phyloP scores from a whole-genome alignment of 1,139 yeast species.

The Casaregolazyma suthepensis region DNA sequence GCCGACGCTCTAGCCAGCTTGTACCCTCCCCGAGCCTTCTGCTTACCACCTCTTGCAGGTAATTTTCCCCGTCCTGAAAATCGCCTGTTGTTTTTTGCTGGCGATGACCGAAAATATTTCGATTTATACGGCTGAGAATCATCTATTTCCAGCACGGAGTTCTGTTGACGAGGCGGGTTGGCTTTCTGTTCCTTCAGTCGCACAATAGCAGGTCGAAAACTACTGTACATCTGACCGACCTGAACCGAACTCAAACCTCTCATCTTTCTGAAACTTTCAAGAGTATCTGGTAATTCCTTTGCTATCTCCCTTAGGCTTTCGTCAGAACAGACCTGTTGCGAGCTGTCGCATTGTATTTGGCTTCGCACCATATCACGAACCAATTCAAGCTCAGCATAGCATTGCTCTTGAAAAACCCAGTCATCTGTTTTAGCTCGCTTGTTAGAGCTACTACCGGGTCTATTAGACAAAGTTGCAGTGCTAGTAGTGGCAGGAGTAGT shows the following conservation, averaged over 20 bases:
- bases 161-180: neutral
- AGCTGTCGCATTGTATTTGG: constrained; percentile 5
- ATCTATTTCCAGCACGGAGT: constrained; percentile 2
- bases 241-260: constrained; percentile 15
- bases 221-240: constrained; percentile 11
- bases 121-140: constrained; percentile 3
- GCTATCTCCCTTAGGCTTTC: constrained; percentile 18
- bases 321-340: constrained; percentile 17
- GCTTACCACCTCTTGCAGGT: neutral
- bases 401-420: constrained; percentile 11
- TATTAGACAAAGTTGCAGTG: neutral
- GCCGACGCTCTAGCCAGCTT: neutral
- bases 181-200: constrained; percentile 8
- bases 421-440: neutral
- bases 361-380: constrained; percentile 11
- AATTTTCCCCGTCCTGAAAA: neutral
- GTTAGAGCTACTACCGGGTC: neutral
- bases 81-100: neutral
- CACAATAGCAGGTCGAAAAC: constrained; percentile 15
- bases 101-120: neutral
- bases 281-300: constrained; percentile 10
- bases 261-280: constrained; percentile 9
- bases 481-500: neutral
- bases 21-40: neutral
- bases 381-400: constrained; percentile 16